Conservation (phyloP, 2,329 filamentous ascomycete genomes). For the Aspergillus pseudotamarii region DNA sequence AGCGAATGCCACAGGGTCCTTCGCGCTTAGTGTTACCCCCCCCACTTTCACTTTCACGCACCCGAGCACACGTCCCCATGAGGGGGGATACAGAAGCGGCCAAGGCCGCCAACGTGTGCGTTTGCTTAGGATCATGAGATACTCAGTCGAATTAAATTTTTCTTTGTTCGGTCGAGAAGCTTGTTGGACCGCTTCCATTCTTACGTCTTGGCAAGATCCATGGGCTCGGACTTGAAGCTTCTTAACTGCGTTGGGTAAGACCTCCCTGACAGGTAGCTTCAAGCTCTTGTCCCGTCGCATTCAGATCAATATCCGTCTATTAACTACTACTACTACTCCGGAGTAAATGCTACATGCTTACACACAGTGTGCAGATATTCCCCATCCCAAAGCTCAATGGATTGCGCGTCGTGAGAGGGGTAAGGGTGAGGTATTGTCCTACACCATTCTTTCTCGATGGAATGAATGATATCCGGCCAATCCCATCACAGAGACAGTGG, state of each 20-base stretch:
- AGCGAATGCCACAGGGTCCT: constrained; percentile 3
- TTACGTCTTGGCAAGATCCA: neutral
- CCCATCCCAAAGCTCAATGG: neutral
- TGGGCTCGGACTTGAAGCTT: neutral
- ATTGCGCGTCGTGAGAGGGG: neutral
- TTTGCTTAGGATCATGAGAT: neutral
- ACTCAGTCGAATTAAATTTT: neutral
- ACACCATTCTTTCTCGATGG: neutral
- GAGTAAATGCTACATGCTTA: too few relatives aligned
- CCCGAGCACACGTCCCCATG: neutral
- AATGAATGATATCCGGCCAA: neutral
- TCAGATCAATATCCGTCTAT: neutral
- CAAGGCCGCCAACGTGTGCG: constrained; percentile 1
- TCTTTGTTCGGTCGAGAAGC: neutral
- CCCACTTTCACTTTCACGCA: constrained; percentile 1
- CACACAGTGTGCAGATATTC: neutral
- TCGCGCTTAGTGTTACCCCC: neutral
- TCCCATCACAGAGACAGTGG: neutral
- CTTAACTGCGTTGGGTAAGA: neutral
- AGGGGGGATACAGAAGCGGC: neutral
- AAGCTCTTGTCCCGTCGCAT: neutral
- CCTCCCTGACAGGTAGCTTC: neutral
- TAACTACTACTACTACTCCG: neutral
- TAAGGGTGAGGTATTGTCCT: neutral
- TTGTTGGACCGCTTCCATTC: neutral